Conservation (phyloP, 192 early-diverging fungal species). For the Globomyces pollinis-pini region DNA sequence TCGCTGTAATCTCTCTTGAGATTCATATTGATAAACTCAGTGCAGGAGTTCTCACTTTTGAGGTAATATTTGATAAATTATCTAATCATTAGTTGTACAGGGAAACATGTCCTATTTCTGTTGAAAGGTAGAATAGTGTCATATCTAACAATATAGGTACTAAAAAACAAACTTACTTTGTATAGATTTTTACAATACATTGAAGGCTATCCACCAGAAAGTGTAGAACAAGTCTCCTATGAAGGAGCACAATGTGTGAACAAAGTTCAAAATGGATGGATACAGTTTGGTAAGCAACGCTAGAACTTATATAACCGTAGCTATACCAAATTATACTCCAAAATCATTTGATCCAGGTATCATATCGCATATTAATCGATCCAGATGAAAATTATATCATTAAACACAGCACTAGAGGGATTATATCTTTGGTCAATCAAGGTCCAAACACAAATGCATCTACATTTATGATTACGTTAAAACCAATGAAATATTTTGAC, state of each 20-base stretch:
- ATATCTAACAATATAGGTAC: background rate
- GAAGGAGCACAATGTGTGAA: background rate
- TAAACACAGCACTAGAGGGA: slow-evolving; percentile 28
- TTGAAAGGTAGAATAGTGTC: too few relatives aligned
- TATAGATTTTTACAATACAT: background rate
- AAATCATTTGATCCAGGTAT: slow-evolving; percentile 3
- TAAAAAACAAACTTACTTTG: background rate
- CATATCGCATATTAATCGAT: background rate
- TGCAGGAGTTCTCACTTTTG: background rate
- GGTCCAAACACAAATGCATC: slow-evolving; percentile 33
- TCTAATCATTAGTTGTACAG: too few relatives aligned
- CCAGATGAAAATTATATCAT: slow-evolving; percentile 49
- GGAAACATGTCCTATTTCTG: background rate
- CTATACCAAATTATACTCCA: background rate
- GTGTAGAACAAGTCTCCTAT: background rate
- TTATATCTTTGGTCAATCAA: slow-evolving; percentile 32
- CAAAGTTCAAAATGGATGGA: slow-evolving; percentile 46
- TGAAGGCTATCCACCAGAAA: background rate
- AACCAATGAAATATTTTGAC: slow-evolving; percentile 40
- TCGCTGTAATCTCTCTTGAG: too few relatives aligned
- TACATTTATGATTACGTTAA: slow-evolving; percentile 37
- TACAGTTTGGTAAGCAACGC: slow-evolving; percentile 33
- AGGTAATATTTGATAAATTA: background rate
- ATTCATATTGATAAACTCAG: background rate
- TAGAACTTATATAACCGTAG: background rate